These are phyloP conservation scores for Cudoniella acicularis DNA, from an alignment of 495 filamentous ascomycete species.

Conservation along the genomic window DNA sequence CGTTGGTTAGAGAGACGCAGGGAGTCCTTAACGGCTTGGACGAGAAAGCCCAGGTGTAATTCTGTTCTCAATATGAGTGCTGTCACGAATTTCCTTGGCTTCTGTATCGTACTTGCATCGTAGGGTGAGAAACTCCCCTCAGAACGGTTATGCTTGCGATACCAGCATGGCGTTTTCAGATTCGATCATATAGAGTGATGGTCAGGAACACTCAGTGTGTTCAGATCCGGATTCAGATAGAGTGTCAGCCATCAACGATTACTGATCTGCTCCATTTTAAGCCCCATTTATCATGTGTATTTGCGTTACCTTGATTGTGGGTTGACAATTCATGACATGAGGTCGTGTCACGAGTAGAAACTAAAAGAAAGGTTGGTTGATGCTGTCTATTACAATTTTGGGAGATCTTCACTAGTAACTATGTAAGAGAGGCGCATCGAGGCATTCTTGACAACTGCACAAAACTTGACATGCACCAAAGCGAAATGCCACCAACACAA, in stretches of 20 bases:
- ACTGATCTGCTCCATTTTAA: neutral
- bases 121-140: neutral
- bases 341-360: too few species aligned
- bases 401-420: too few species aligned
- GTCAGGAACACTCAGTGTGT: neutral
- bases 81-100: constrained; percentile 17
- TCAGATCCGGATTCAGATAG: neutral
- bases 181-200: neutral
- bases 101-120: constrained; percentile 7
- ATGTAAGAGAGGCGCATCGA: too few species aligned
- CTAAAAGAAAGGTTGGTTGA: too few species aligned
- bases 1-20: constrained; percentile 74
- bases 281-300: too few species aligned
- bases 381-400: too few species aligned
- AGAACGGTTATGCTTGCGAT: neutral
- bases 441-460: too few species aligned
- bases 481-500: too few species aligned
- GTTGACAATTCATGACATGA: too few species aligned
- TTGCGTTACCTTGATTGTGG: too few species aligned
- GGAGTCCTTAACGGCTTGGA: constrained; percentile 61
- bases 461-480: too few species aligned
- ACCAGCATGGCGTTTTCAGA: constrained; percentile 10
- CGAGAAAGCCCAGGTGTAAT: constrained; percentile 16
- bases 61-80: neutral
- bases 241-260: neutral